A percentile compares a stretch with the other conserved stretches of the same genome.
phyloP scores from a whole-genome alignment of 2,329 filamentous ascomycete genomes.

The Stachybotrys elegans region DNA sequence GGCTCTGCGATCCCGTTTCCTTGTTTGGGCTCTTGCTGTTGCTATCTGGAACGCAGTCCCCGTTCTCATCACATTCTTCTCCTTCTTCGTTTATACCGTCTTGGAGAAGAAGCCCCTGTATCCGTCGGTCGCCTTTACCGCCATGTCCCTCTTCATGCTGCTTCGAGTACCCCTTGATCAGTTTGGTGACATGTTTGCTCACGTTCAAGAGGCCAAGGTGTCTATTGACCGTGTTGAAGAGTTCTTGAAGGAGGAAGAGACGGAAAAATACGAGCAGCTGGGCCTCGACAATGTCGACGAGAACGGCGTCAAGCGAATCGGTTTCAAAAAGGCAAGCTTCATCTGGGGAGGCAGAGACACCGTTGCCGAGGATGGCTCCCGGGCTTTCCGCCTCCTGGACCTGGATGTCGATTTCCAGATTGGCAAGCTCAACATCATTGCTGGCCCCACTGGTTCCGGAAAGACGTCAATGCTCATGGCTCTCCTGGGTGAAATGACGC shows the following conservation, averaged over 20 bases:
- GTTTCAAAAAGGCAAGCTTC: constrained; percentile 78
- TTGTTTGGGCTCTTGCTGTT: constrained; percentile 86
- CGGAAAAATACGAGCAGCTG: constrained; percentile 88
- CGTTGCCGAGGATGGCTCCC: constrained; percentile 59
- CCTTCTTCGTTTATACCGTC: constrained; percentile 88
- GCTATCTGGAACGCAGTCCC: constrained; percentile 97
- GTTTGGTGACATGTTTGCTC: constrained; percentile 96
- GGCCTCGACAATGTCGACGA: constrained; percentile 64
- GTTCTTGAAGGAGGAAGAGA: constrained; percentile 89
- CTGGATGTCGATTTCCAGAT: constrained; percentile 77
- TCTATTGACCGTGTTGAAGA: constrained; percentile 95
- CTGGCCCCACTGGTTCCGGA: constrained; percentile 87
- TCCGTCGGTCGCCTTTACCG: constrained; percentile 91
- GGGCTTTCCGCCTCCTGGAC: constrained; percentile 78
- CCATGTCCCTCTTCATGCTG: constrained; percentile 91
- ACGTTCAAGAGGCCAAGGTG: constrained; percentile 95
- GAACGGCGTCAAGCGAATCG: constrained; percentile 68
- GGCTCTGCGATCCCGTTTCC: constrained; percentile 74
- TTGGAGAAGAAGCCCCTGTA: constrained; percentile 85
- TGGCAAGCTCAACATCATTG: constrained; percentile 85
- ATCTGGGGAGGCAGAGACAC: constrained; percentile 75
- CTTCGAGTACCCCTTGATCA: constrained; percentile 91
- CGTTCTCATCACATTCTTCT: constrained; percentile 92
- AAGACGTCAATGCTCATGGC: constrained; percentile 97
- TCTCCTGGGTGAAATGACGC: constrained; percentile 90